Percentiles rank a stretch among this genome's conserved stretches.
Conservation (phyloP, 2,329 filamentous ascomycete species). For the Mycosphaerella sp. region DNA sequence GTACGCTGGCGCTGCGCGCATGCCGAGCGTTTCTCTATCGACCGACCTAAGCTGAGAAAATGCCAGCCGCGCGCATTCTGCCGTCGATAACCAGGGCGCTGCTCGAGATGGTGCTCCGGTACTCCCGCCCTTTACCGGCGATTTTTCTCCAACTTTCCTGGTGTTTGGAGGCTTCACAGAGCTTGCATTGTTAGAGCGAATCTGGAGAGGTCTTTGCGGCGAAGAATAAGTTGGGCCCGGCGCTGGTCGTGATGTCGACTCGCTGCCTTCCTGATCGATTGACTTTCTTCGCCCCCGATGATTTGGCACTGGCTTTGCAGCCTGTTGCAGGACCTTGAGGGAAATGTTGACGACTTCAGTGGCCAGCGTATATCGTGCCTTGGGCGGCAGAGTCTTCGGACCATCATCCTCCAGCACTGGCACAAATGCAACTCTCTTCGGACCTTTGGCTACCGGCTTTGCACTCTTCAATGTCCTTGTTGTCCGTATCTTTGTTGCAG, state of each 20-base stretch:
- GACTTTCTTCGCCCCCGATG: neutral
- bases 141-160: neutral
- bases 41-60: constrained; percentile 59
- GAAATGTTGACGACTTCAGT: constrained; percentile 67
- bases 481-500: neutral
- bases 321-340: constrained; percentile 63
- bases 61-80: constrained; percentile 63
- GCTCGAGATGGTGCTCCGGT: neutral
- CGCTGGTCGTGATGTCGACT: neutral
- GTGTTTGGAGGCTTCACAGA: constrained; percentile 31
- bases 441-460: constrained; percentile 38
- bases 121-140: neutral
- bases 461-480: constrained; percentile 41
- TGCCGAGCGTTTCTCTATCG: constrained; percentile 47
- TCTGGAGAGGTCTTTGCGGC: constrained; percentile 33
- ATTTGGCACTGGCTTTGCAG: constrained; percentile 46
- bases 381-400: constrained; percentile 41
- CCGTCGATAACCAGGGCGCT: constrained; percentile 40
- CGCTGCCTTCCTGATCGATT: neutral
- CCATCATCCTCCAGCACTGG: constrained; percentile 36
- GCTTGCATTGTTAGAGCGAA: constrained; percentile 45
- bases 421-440: constrained; percentile 24
- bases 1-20: constrained; percentile 53
- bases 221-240: neutral
- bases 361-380: constrained; percentile 61